Conservation (phyloP, 2,329 filamentous ascomycete species). For the Dissoconium aciculare region DNA sequence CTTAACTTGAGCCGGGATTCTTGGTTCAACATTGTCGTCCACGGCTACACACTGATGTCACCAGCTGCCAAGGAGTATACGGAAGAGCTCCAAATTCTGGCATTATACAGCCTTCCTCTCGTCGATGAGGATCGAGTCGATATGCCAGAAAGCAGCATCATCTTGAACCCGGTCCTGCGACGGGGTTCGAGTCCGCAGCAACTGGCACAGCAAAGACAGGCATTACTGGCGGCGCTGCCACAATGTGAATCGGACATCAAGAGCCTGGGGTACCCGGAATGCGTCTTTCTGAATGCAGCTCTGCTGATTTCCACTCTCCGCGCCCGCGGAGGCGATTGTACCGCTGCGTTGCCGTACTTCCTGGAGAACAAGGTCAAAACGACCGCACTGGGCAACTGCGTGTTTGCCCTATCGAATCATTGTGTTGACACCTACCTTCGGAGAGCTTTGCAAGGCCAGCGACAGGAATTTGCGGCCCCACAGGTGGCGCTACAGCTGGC, state of each 20-base stretch:
- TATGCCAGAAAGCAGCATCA: constrained; percentile 87
- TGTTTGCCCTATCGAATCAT: constrained; percentile 47
- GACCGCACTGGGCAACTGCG: constrained; percentile 46
- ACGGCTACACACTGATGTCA: constrained; percentile 69
- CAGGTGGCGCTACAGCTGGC: constrained; percentile 82
- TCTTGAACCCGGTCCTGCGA: constrained; percentile 83
- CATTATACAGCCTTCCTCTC: constrained; percentile 72
- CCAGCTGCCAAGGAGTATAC: constrained; percentile 57
- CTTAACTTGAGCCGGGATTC: constrained; percentile 60
- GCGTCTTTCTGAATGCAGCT: constrained; percentile 81
- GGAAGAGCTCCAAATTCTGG: constrained; percentile 67
- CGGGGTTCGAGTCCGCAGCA: constrained; percentile 71
- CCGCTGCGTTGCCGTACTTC: constrained; percentile 80
- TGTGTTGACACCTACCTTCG: constrained; percentile 67
- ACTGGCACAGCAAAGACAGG: constrained; percentile 64
- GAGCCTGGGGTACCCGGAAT: constrained; percentile 71
- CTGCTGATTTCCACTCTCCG: constrained; percentile 80
- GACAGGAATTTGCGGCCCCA: constrained; percentile 72
- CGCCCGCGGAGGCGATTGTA: constrained; percentile 76
- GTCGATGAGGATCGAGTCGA: constrained; percentile 81
- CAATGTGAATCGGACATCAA: constrained; percentile 64
- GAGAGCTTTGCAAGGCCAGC: constrained; percentile 55
- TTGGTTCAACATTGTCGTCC: constrained; percentile 96
- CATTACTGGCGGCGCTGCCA: constrained; percentile 59
- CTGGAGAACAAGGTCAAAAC: constrained; percentile 68